These are phyloP conservation scores for Fusarium temperatum DNA, from an alignment of 2,329 filamentous ascomycete species.

Conservation along the genomic window DNA sequence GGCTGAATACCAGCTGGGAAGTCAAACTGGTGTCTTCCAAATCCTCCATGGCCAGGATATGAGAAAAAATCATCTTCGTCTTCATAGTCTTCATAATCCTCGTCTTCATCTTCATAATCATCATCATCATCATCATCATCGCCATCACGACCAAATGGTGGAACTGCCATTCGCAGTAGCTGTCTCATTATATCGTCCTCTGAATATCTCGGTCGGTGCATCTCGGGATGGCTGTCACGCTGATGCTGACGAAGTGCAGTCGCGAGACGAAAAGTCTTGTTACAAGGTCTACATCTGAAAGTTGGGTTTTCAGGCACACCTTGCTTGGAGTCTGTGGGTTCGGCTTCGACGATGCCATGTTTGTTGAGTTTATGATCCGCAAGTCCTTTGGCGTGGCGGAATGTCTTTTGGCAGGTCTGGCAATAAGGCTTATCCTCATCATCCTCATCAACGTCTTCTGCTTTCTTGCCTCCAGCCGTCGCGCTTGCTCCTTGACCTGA, in stretches of 20 bases:
- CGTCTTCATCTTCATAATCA: background rate
- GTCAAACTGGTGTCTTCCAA: background rate
- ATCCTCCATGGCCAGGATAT: background rate
- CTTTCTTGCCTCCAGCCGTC: background rate
- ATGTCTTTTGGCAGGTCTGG: background rate
- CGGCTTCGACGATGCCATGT: background rate
- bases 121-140: background rate
- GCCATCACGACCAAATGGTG: background rate
- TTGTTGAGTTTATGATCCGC: background rate
- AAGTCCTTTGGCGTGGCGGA: background rate
- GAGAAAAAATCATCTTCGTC: background rate
- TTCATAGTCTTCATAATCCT: background rate
- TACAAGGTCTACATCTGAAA: background rate
- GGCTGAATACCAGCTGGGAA: background rate
- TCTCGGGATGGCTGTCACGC: background rate
- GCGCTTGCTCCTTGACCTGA: background rate
- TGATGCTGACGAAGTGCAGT: background rate
- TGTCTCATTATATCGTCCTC: background rate
- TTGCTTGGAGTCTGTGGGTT: background rate
- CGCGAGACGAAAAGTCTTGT: background rate
- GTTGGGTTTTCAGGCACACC: background rate
- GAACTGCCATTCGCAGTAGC: background rate
- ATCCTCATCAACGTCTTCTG: rapidly evolving
- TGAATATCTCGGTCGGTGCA: background rate
- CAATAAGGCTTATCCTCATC: background rate